phyloP scores from a whole-genome alignment of 495 filamentous ascomycete genomes.

The Cladorrhinum samala region DNA sequence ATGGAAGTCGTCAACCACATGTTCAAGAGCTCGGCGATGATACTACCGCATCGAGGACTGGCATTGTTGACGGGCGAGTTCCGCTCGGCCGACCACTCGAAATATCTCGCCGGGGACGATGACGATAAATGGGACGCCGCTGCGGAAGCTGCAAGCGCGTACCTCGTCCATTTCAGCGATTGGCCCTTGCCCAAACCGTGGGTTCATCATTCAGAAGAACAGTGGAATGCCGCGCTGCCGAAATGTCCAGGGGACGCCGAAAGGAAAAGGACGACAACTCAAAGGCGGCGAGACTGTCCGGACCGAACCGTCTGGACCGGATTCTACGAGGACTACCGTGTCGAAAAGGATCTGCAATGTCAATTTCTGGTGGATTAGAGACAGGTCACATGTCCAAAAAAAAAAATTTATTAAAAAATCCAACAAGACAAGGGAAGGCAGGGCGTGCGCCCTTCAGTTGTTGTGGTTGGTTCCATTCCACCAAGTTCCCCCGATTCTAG shows the following conservation, averaged over 20 bases:
- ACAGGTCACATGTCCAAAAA: neutral
- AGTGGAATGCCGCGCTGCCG: slow-evolving; percentile 2
- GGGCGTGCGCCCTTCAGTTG: too few relatives aligned
- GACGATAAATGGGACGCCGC: slow-evolving; percentile 2
- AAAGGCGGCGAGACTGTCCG: neutral
- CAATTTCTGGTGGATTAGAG: neutral
- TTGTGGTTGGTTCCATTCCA: too few relatives aligned
- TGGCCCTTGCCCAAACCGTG: slow-evolving; percentile 2
- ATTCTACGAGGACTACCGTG: neutral
- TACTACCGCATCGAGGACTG: slow-evolving; percentile 2
- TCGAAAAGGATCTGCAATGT: neutral
- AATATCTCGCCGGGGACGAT: neutral
- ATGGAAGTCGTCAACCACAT: slow-evolving; percentile 2
- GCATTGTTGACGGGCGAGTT: slow-evolving; percentile 4
- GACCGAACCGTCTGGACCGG: neutral
- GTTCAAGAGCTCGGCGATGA: slow-evolving; percentile 2
- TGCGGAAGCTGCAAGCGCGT: neutral
- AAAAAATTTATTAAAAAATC: too few relatives aligned
- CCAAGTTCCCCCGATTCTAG: too few relatives aligned
- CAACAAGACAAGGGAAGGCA: too few relatives aligned
- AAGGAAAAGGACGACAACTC: neutral
- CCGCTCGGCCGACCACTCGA: neutral
- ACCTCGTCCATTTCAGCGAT: slow-evolving; percentile 2
- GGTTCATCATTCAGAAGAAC: neutral
- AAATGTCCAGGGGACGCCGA: neutral